Base-by-base conservation (phyloP, 2,329 filamentous ascomycete genomes). In the Dactylonectria estremocensis region DNA sequence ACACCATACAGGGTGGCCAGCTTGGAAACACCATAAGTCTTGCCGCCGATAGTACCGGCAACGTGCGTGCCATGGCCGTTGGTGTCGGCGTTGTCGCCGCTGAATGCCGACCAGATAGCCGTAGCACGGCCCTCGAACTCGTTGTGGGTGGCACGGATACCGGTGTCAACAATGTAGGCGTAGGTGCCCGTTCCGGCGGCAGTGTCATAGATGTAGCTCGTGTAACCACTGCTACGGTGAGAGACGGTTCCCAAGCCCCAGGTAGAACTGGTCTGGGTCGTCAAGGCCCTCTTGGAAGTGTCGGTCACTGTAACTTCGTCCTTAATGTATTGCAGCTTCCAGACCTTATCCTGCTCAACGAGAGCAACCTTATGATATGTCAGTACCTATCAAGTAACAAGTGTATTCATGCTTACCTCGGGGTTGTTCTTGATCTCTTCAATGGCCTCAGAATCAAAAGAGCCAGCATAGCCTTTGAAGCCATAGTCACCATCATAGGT, bases 151-250 rank as follows among this genome's bases (percentile, higher is more conserved):
- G 81, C 80, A 53, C 80, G 80, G 70, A 92, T 87, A 72, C 90
- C 90, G 5, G 89, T 91, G 78, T 92, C 90, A 53, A 92, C 85
- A 22, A 92, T 79, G 77, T 88, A 92, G 52, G 85, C 86, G 35
- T 87, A 90, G 71, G 87, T 87, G 43, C 84, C 85, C 52, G 59
- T 53, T 11, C 75, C 75, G 49, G 85, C 85, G 18, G 79, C 80
- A 61, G 79, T 80, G 74, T 89, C 86, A 69, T 87, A 89, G 55
- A 84, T 76, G 76, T 89, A 90, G 59, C 68, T 75, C 16, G 68
- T 74, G 24, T 61, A 73, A 43, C 76, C 78, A 1, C 60, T 60
- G 1, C 58, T 24, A 33, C 77, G 75, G 69, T 77, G 77, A 13
- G 79, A 81, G 64, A 82, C 71, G 13, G 79, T 67, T 20, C 74